These are phyloP conservation scores for Yarrowia osloensis DNA, from an alignment of 805 yeast species.

Conservation along the genomic window DNA sequence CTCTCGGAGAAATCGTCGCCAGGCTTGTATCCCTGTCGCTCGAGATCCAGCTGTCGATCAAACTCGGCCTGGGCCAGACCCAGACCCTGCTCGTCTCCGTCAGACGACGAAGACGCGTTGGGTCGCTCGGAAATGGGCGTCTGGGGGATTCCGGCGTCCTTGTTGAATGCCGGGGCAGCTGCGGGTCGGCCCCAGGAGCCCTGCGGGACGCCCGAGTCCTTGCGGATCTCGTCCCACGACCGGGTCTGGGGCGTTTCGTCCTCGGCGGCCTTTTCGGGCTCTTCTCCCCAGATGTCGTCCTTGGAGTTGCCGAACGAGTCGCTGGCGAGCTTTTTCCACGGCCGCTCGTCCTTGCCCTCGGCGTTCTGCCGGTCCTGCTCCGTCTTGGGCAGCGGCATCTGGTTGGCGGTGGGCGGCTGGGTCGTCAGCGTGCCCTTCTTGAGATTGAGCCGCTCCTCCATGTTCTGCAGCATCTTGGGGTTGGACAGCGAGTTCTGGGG, in stretches of 20 bases:
- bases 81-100: background rate
- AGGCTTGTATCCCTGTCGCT: constrained; percentile 35
- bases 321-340: constrained; percentile 8
- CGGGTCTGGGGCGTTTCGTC: background rate
- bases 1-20: constrained; percentile 37
- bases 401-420: constrained; percentile 4
- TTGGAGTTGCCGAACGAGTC: constrained; percentile 6
- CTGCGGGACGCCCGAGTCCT: constrained; percentile 2
- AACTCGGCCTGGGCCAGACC: constrained; percentile 33
- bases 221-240: constrained; percentile 24
- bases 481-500: constrained; percentile 24
- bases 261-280: background rate
- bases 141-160: constrained; percentile 12
- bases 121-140: constrained; percentile 10
- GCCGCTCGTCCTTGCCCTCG: constrained; percentile 10
- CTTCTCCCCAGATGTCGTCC: constrained; percentile 6
- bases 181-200: constrained; percentile 1
- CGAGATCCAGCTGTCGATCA: constrained; percentile 36
- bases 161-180: background rate
- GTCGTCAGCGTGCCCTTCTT: constrained; percentile 16
- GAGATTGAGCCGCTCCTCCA: constrained; percentile 14
- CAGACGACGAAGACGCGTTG: background rate
- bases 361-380: background rate
- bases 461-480: constrained; percentile 27
- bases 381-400: background rate